These are phyloP conservation scores for Amanita inopinata DNA, from an alignment of 768 basidiomycete species.

Conservation along the genomic window DNA sequence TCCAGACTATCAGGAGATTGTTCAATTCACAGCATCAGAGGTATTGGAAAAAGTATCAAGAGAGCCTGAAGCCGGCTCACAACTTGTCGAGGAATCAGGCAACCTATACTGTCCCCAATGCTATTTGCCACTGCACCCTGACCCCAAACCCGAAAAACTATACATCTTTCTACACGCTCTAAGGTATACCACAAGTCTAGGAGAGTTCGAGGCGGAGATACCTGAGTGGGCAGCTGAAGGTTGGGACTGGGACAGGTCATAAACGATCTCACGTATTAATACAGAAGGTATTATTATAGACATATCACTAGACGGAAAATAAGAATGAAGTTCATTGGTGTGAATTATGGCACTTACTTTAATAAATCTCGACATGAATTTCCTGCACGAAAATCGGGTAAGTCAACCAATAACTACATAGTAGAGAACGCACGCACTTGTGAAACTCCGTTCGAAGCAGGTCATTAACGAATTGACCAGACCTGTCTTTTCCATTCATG, in stretches of 20 bases:
- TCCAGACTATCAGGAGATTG: slow-evolving; percentile 12
- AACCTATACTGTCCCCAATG: slow-evolving; percentile 79
- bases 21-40: slow-evolving; percentile 40
- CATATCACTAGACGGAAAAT: too few species aligned
- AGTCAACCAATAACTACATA: slow-evolving; percentile 4
- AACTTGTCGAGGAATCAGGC: slow-evolving; percentile 23
- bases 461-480: slow-evolving; percentile 88
- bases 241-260: slow-evolving; percentile 51
- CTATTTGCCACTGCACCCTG: slow-evolving; percentile 86
- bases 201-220: slow-evolving; percentile 78
- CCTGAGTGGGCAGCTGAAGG: slow-evolving; percentile 82
- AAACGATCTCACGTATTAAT: neutral
- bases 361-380: slow-evolving; percentile 90
- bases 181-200: slow-evolving; percentile 73
- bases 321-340: too few species aligned
- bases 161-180: slow-evolving; percentile 95
- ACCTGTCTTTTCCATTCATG: slow-evolving; percentile 24
- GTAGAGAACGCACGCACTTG: slow-evolving; percentile 50
- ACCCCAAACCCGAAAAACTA: slow-evolving; percentile 84
- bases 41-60: slow-evolving; percentile 33
- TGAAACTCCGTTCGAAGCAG: slow-evolving; percentile 90
- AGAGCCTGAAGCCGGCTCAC: slow-evolving; percentile 14
- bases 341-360: slow-evolving; percentile 47
- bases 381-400: slow-evolving; percentile 39
- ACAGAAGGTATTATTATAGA: too few species aligned